Evolutionary conservation across 176 grass and related monocot genomes (phyloP).

Genomic region (Microstegium vimineum): DNA sequence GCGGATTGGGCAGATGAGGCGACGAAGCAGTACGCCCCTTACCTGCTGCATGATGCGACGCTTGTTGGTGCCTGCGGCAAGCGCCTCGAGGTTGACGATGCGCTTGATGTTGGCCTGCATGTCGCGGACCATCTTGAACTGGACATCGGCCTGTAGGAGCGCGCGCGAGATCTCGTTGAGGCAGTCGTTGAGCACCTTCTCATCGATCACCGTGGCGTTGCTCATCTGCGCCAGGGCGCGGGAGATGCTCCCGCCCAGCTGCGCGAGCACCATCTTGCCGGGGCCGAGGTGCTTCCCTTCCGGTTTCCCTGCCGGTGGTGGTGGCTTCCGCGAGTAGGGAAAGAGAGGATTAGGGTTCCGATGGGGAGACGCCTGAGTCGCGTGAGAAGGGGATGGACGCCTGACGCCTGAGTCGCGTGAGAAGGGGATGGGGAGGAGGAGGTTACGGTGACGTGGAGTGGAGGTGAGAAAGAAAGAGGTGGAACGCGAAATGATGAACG

Average conservation of each 20-base stretch:
- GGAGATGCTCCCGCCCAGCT: slow-evolving; percentile 94
- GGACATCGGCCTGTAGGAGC: slow-evolving; percentile 74
- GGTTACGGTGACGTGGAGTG: not conserved
- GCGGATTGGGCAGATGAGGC: no score
- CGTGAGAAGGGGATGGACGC: not conserved
- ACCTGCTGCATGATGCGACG: slow-evolving; percentile 88
- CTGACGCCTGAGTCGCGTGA: not conserved
- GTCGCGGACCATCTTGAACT: slow-evolving; percentile 84
- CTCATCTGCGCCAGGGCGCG: slow-evolving; percentile 94
- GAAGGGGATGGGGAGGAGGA: not conserved
- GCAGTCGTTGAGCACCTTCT: slow-evolving; percentile 92
- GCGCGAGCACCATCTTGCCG: slow-evolving; percentile 77
- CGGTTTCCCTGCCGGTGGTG: not conserved
- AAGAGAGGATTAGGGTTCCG: slow-evolving; percentile 20
- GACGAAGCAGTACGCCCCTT: not conserved
- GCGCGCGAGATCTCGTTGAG: slow-evolving; percentile 95
- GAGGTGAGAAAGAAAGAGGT: not conserved
- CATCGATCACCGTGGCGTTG: slow-evolving; percentile 95
- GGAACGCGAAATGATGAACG: not conserved
- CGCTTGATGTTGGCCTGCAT: slow-evolving; percentile 94
- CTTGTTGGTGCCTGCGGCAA: slow-evolving; percentile 91
- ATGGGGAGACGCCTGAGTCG: not conserved
- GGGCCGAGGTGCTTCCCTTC: not conserved
- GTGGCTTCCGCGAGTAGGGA: not conserved
- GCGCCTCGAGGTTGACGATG: slow-evolving; percentile 66